Evolutionary conservation across 352 stramenopile genomes (phyloP).

Genomic region (Phytophthora brassicae): DNA sequence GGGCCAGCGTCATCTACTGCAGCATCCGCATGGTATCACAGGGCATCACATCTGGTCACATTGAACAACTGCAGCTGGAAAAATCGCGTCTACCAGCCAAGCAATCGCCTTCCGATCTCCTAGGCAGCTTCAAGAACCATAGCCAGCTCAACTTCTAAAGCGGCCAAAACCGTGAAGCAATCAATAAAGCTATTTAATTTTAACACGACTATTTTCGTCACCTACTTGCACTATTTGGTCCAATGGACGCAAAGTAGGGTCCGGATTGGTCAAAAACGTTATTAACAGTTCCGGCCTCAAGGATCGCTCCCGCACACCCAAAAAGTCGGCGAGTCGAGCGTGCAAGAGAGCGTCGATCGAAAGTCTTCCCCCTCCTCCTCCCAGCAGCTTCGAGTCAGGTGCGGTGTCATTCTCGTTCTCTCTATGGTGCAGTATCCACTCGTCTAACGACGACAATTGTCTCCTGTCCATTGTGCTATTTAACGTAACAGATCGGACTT

Average conservation of each 20-base stretch:
- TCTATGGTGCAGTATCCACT: neutral
- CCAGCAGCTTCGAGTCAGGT: constrained; percentile 1
- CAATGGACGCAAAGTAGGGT: neutral
- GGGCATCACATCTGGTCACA: constrained; percentile 81
- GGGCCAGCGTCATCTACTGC: constrained; percentile 87
- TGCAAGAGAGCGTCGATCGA: constrained; percentile 5
- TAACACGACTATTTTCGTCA: neutral
- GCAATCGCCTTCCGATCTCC: constrained; percentile 26
- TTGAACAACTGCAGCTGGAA: constrained; percentile 74
- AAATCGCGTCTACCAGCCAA: constrained; percentile 30
- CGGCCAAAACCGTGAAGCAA: neutral
- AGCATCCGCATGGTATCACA: constrained; percentile 87
- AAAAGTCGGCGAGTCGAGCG: constrained; percentile 20
- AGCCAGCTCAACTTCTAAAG: constrained; percentile 30
- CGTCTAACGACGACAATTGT: neutral
- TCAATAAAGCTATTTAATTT: neutral
- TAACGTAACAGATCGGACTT: constrained; percentile 22
- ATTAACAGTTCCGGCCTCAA: neutral
- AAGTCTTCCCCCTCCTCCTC: neutral
- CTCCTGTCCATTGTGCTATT: neutral
- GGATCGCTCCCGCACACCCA: constrained; percentile 24
- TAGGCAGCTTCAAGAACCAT: constrained; percentile 35
- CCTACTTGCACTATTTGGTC: constrained; percentile 3
- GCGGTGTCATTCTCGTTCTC: neutral
- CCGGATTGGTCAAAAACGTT: constrained; percentile 30